Conservation (phyloP, 2,329 filamentous ascomycete species). For the Aspergillus tamarii region DNA sequence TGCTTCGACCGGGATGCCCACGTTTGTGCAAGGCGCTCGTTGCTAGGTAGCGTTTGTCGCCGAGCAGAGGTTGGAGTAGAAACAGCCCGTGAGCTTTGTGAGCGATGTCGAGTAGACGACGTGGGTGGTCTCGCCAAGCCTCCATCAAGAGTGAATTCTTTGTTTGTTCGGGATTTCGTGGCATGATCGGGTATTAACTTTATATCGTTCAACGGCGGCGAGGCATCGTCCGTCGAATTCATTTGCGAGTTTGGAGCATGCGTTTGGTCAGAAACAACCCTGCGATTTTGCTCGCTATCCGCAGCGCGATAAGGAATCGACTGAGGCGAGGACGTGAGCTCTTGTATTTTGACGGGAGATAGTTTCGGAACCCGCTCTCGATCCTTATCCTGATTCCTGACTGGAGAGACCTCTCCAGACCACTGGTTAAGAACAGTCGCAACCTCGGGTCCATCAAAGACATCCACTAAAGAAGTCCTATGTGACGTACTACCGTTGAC, state of each 20-base stretch:
- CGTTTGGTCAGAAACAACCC: conserved; percentile 26
- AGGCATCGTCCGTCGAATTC: conserved; percentile 20
- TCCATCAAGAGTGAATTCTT: conserved; percentile 31
- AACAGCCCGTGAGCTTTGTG: conserved; percentile 36
- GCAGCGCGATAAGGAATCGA: conserved; percentile 55
- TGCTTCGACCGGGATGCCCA: conserved; percentile 39
- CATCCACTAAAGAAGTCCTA: conserved; percentile 31
- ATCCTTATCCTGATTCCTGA: conserved; percentile 30
- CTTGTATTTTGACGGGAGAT: conserved; percentile 58
- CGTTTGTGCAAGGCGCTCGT: conserved; percentile 37
- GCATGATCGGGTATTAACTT: conserved; percentile 22
- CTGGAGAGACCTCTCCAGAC: conserved; percentile 29
- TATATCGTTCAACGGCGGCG: conserved; percentile 33
- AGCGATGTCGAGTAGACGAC: conserved; percentile 33
- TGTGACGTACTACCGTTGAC: conserved; percentile 16
- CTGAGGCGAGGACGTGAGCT: conserved; percentile 57
- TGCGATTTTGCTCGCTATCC: conserved; percentile 26
- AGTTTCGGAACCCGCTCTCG: conserved; percentile 49
- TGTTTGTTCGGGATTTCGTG: conserved; percentile 27
- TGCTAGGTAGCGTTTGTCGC: conserved; percentile 34
- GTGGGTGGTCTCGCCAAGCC: conserved; percentile 23
- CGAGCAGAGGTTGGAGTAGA: conserved; percentile 41
- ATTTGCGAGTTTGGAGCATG: conserved; percentile 14
- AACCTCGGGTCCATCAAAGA: conserved; percentile 33
- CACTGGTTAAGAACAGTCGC: conserved; percentile 28